Percentiles rank a stretch among this genome's conserved stretches.
Conservation (phyloP, 306 rosid species). For the Gleditsia sinensis region DNA sequence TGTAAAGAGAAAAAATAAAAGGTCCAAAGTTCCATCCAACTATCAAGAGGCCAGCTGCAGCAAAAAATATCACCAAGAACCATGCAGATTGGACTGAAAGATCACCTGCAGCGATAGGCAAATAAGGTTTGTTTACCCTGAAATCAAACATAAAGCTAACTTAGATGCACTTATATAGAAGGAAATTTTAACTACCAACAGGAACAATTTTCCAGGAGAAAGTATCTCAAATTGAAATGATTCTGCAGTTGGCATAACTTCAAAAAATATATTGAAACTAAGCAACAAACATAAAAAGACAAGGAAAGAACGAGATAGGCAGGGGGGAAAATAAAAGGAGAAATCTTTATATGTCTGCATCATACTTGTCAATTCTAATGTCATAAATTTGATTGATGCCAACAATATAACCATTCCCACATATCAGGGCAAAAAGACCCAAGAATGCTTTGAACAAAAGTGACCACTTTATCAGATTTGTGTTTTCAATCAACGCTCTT, state of each 20-base stretch:
- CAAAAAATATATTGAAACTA: conserved; percentile 12
- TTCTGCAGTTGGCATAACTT: neutral
- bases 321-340: conserved; percentile 20
- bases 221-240: neutral
- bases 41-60: conserved; percentile 67
- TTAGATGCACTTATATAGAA: conserved; percentile 2
- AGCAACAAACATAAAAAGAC: neutral
- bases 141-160: conserved; percentile 37
- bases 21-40: conserved; percentile 88
- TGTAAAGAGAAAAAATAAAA: conserved; percentile 81
- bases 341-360: conserved; percentile 12
- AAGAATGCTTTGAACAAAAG: conserved; percentile 84
- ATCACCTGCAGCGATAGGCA: conserved; percentile 98
- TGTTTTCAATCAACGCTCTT: conserved; percentile 88
- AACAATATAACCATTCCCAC: conserved; percentile 96
- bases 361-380: conserved; percentile 92
- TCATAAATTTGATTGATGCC: conserved; percentile 99
- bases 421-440: conserved; percentile 83
- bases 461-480: conserved; percentile 93
- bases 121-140: conserved; percentile 98
- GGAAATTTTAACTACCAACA: neutral
- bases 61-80: conserved; percentile 87
- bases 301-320: neutral
- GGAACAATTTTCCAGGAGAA: neutral
- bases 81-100: conserved; percentile 95